Base-by-base conservation (phyloP, 2,329 filamentous ascomycete species). In the Botrytis tulipae region DNA sequence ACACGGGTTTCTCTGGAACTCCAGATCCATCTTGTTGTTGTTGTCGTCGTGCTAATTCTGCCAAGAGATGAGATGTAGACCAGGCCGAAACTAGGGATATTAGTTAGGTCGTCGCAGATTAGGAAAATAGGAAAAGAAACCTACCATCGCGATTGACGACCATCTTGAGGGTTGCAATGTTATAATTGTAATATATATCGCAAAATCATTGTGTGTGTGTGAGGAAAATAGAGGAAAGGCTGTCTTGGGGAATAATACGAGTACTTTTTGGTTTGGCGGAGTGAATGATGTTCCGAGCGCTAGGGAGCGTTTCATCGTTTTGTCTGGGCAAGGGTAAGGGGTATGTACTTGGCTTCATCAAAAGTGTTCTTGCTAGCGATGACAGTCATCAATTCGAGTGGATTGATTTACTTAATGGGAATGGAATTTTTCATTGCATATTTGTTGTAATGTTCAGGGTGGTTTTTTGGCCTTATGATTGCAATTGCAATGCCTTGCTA, bases 31-130 rank as follows among this genome's bases (percentile, higher is more conserved):
- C 81, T n/a, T 78, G 78, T 70, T 83, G 81, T 78, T 83, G 81
- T 78, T 86, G 83, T 79, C 87, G 82, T 77, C 86, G 82, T 71
- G 80, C 80, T 48, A 89, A 81, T 80, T 88, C 86, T 51, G 83
- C 84, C 74, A 81, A 84, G 54, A 88, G 84, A 70, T 85, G 72
- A 25, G 79, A 75, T 25, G 76, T 77, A 22, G 77, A 74, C 72
- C 72, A 73, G 51, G 72, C 46, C 44, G 72, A 73, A 46, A 62
- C 72, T 73, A 25, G 20, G 42, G 40, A 4, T 42, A 42, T 67
- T 40, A 40, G 32, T 73, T 61, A 69, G 54, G 59, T 51, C 29
- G 16, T 42, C 59, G 25, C 59, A 54, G 16, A 20, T 16, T 20
- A 35, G 9, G n/a, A 16, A 51, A 51, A 51, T n/a, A 18, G 37